Evolutionary conservation across 208 protist genomes (phyloP), one percentile per base, ranked within the genome.

Genomic region (Naegleria lovaniensis): DNA sequence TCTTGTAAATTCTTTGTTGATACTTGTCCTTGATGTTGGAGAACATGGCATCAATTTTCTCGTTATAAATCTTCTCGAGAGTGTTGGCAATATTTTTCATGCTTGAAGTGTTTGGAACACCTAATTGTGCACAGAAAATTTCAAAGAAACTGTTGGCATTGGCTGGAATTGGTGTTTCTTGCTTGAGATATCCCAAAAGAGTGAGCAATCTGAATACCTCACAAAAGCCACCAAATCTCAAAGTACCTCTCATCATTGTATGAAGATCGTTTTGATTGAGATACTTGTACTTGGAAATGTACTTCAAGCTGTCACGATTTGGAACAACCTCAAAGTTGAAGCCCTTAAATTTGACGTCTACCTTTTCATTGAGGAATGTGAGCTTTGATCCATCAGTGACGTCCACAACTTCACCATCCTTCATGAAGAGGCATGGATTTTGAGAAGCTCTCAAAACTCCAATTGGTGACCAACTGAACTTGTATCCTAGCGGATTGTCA

Each of bases 401-500:
- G 25, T 93, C 16, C 0, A 90, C 51, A 5, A 90, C 36, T 75
- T 91, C 89, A n/a, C 91, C 91, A 36, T 95, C 51, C 48, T 93
- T 43, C 52, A 92, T 90, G 85, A 88, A 95, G n/a, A 91, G 76
- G n/a, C 92, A 90, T 33, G 5, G 52, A 87, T 94, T 94, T 33
- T 67, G 13, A 22, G 85, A 92, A 22, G 94, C 94, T 29, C 92
- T 55, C 6, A 96, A 92, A 15, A 96, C 93, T 59, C 94, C 95
- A 40, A 93, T 92, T 41, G 96, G 94, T 43, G 41, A 39, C 96
- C 96, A 97, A 48, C 85, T 92, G 90, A 97, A 96, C 92, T 97
- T 97, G 93, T 97, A 97, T 55, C 95, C 95, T 29, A 97, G 87
- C 29, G 95, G 92, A 88, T 97, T 97, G 92, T 95, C 92, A 88